A percentile compares a stretch with the other conserved stretches of the same genome.
These are phyloP conservation scores for Paracorniculantispora psalliotae DNA, from an alignment of 2,329 filamentous ascomycete species.

Conservation along the genomic window DNA sequence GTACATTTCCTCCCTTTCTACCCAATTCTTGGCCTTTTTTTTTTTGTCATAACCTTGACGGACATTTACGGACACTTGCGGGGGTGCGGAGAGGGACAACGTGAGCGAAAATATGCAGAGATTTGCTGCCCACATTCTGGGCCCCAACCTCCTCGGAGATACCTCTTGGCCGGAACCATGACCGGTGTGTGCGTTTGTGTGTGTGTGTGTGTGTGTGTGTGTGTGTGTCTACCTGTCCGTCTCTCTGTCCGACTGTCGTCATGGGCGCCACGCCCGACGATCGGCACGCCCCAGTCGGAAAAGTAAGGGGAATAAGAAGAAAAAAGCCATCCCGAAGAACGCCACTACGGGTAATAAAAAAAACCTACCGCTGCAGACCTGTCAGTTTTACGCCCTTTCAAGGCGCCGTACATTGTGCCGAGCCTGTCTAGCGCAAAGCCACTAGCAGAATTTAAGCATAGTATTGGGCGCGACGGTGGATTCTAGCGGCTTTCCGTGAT, in stretches of 20 bases:
- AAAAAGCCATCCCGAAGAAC: not conserved
- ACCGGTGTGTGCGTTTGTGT: too few relatives aligned
- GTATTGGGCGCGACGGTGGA: not conserved
- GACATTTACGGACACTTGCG: too few relatives aligned
- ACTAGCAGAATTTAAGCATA: conserved; percentile 1
- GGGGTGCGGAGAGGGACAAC: not conserved
- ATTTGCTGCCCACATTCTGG: not conserved
- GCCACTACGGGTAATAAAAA: not conserved
- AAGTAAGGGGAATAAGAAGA: not conserved
- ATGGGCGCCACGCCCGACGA: too few relatives aligned
- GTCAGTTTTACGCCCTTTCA: too few relatives aligned
- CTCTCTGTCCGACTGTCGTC: too few relatives aligned
- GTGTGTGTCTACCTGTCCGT: too few relatives aligned
- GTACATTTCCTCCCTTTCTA: not conserved
- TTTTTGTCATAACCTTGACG: not conserved
- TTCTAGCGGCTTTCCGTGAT: conserved; percentile 2
- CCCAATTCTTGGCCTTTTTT: not conserved
- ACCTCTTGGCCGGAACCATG: not conserved
- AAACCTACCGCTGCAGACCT: too few relatives aligned
- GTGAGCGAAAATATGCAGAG: not conserved
- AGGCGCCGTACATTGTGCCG: conserved; percentile 9
- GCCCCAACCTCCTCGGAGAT: not conserved
- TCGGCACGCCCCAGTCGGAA: not conserved
- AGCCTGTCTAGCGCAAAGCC: conserved; percentile 4
- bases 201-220: too few relatives aligned